Evolutionary conservation across 306 rosid genomes (phyloP).

Genomic region (Quercus dentata): DNA sequence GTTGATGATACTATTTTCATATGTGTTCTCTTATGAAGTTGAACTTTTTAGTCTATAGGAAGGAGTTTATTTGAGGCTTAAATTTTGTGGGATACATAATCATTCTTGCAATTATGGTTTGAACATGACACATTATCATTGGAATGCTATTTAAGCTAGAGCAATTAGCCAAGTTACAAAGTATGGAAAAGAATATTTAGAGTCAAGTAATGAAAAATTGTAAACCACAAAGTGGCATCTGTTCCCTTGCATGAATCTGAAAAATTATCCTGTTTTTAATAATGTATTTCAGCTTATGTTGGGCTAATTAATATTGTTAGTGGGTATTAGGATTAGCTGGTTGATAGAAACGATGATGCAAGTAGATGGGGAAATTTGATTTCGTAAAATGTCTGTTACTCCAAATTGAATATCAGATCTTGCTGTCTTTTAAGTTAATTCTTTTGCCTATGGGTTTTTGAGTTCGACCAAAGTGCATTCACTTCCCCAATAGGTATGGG

Average conservation of each 20-base stretch:
- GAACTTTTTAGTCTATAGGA: not conserved
- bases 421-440: not conserved
- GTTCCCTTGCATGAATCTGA: not conserved
- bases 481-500: not conserved
- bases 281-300: not conserved
- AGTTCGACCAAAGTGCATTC: not conserved
- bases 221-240: not conserved
- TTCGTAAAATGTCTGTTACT: not conserved
- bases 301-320: not conserved
- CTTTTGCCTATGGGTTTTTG: not conserved
- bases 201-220: not conserved
- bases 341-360: not conserved
- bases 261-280: not conserved
- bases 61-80: not conserved
- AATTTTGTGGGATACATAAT: not conserved
- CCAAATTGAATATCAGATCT: not conserved
- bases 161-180: too few relatives aligned
- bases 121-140: too few relatives aligned
- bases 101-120: not conserved
- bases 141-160: too few relatives aligned
- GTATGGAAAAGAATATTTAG: not conserved
- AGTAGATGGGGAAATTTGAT: not conserved
- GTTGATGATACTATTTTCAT: not conserved
- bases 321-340: not conserved
- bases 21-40: not conserved